phyloP scores from a whole-genome alignment of 2,329 filamentous ascomycete species.

The Nemania sp. region DNA sequence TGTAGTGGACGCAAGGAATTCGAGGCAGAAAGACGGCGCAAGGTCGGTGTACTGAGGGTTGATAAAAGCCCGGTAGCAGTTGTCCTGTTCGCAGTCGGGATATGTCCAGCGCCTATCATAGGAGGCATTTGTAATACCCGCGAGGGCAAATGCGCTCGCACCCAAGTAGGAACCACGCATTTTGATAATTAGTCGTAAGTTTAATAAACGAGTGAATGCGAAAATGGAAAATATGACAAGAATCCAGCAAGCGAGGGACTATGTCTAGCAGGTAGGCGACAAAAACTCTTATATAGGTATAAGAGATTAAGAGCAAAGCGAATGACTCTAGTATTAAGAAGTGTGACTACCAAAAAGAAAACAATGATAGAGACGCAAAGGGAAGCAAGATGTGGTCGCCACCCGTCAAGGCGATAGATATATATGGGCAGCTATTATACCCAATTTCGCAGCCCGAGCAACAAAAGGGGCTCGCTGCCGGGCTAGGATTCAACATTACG shows the following conservation, averaged over 20 bases:
- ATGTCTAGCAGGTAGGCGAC: constrained; percentile 33
- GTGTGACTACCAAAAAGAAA: constrained; percentile 31
- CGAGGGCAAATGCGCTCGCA: constrained; percentile 42
- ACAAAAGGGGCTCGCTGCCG: constrained; percentile 8
- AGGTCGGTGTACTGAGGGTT: constrained; percentile 27
- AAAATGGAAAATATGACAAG: constrained; percentile 34
- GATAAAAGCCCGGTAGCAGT: constrained; percentile 35
- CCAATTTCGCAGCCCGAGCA: constrained; percentile 16
- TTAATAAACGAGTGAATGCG: constrained; percentile 18
- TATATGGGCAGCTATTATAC: constrained; percentile 24
- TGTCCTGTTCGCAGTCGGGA: constrained; percentile 32
- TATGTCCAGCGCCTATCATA: constrained; percentile 33
- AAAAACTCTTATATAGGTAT: constrained; percentile 32
- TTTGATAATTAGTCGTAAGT: constrained; percentile 15
- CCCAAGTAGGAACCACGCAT: constrained; percentile 42
- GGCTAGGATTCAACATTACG: neutral
- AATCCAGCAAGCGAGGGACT: constrained; percentile 13
- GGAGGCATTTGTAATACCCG: constrained; percentile 41
- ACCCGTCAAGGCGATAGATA: neutral
- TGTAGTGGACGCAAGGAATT: constrained; percentile 37
- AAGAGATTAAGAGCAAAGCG: constrained; percentile 33
- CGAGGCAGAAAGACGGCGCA: constrained; percentile 34
- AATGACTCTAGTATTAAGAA: constrained; percentile 37
- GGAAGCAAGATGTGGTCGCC: neutral
- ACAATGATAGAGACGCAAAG: constrained; percentile 17